Conservation (phyloP, 805 yeast genomes). For the Saccharomyces eubayanus region DNA sequence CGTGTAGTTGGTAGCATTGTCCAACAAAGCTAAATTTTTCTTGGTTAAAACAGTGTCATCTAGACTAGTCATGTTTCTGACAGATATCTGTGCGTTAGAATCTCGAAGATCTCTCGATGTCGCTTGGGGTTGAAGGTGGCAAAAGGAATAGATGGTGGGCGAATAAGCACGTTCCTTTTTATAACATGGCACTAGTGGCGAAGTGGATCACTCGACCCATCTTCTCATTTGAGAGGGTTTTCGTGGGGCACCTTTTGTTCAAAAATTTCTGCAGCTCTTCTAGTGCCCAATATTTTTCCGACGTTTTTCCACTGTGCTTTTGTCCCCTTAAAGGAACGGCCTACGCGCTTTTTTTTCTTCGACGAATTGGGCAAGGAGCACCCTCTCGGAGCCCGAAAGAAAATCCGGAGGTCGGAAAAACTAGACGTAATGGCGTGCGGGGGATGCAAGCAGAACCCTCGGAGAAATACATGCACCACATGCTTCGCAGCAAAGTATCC, state of each 20-base stretch:
- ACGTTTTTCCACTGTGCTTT: not conserved
- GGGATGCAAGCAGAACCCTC: not conserved
- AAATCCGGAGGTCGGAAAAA: not conserved
- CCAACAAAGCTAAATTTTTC: constrained; percentile 25
- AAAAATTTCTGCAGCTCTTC: not conserved
- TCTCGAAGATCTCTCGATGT: not conserved
- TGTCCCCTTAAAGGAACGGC: not conserved
- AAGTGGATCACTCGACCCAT: not conserved
- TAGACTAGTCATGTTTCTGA: constrained; percentile 18
- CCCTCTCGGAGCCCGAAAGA: not conserved
- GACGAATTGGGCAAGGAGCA: not conserved
- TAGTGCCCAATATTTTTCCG: not conserved
- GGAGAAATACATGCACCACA: not conserved
- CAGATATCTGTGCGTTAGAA: not conserved
- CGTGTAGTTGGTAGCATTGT: constrained; percentile 27
- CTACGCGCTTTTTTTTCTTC: not conserved
- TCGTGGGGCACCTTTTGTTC: not conserved
- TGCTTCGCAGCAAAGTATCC: no score
- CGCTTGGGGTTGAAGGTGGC: not conserved
- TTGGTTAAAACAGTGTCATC: constrained; percentile 27
- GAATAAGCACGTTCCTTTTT: not conserved
- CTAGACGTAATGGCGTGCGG: not conserved
- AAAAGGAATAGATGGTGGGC: not conserved
- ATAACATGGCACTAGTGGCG: not conserved
- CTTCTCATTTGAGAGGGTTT: not conserved